Evolutionary conservation across 31 red algal genomes (phyloP), one percentile per base, ranked within the genome.

Genomic region (Porphyra umbilicalis): DNA sequence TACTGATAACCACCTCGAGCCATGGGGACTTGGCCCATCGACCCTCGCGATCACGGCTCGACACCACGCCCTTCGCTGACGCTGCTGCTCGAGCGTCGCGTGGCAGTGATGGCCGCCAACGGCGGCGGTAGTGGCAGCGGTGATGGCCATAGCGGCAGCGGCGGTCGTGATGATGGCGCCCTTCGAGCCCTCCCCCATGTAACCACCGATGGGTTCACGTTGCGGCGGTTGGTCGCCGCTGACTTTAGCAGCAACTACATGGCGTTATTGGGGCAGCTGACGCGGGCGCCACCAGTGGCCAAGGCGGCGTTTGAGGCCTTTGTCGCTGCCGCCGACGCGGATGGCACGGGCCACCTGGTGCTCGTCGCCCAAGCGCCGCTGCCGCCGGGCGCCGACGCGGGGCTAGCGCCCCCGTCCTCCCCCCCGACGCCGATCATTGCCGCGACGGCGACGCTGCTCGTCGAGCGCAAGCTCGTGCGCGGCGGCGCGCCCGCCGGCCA

Each of bases 401-500:
- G 25, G 4, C 25, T 29, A 18, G 25, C 14, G 4, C 20, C 57
- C 2, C 25, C 25, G 30, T 71, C 20, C 4, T 1, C 57, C 30
- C 14, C 57, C 20, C 6, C 57, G 14, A 29, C 25, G 25, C 4
- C 57, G 2, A 71, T 29, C 6, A 10, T 93, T 38, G 39, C 87
- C 33, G 93, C 81, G 29, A 84, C 88, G 32, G 93, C 86, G 67
- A 84, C 85, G 34, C 84, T 95, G 35, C 35, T 95, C 30, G 84
- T 95, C 37, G 89, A 95, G 75, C 85, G 57, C 32, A 95, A 95
- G 82, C 84, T 88, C 74, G 81, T 95, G 34, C 88, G 90, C 32
- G 90, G 87, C 29, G 86, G 89, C n/a, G 75, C 83, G 30, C 76
- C 80, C 11, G 86, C 77, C 29, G 93, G 81, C 10, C 93, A 95